Base-by-base conservation (phyloP, 164 flowering plant genomes). In the Warburgia ugandensis region DNA sequence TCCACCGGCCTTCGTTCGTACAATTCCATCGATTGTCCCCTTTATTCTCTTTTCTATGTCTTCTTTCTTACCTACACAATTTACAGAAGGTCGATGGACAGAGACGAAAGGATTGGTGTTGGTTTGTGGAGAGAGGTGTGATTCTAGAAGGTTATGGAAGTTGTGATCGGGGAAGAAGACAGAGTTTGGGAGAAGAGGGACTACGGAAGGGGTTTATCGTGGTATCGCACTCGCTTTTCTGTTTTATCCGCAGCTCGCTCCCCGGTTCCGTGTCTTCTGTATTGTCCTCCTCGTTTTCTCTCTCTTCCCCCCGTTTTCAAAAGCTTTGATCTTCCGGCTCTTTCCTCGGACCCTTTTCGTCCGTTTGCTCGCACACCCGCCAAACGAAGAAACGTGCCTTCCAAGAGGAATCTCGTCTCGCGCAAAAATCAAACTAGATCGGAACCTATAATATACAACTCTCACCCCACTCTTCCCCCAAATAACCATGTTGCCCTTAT, bases 21-120 rank as follows among this genome's bases (percentile, higher is more conserved):
- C 68, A 68, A 16, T 55, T 79, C 85, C 92, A 75, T 81, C 5
- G 23, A n/a, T n/a, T n/a, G n/a, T n/a, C n/a, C n/a, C n/a, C n/a
- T n/a, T n/a, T n/a, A n/a, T n/a, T n/a, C n/a, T n/a, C n/a, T n/a
- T n/a, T n/a, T n/a, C n/a, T n/a, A n/a, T n/a, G n/a, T n/a, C n/a
- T n/a, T n/a, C n/a, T n/a, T n/a, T n/a, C n/a, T n/a, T n/a, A n/a
- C n/a, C n/a, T n/a, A n/a, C n/a, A n/a, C n/a, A n/a, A n/a, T n/a
- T n/a, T n/a, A n/a, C n/a, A n/a, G n/a, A n/a, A 13, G 47, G 40
- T n/a, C n/a, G n/a, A n/a, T n/a, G 35, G 36, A 39, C 37, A 56
- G 29, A n/a, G 20, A 19, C 5, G 41, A 3, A 5, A 16, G 17
- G 41, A 6, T 20, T 13, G 4, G 3, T 5, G 14, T 35, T 35